Conservation (phyloP, 129 eudicot species). For the Artemisia argyi region DNA sequence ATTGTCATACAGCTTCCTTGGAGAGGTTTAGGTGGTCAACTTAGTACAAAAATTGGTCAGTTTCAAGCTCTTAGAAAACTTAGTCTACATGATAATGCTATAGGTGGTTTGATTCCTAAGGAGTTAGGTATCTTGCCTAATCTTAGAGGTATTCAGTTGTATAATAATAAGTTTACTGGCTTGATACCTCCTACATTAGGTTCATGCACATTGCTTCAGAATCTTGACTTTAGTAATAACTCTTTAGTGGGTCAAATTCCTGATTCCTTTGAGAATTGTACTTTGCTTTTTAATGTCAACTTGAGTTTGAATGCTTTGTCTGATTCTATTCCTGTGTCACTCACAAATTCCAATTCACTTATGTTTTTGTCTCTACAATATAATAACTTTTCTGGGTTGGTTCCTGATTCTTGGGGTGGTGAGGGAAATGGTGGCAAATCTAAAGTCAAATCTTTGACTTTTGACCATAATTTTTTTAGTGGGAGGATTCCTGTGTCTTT, state of each 20-base stretch:
- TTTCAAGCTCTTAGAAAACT: constrained; percentile 88
- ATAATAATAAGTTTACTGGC: constrained; percentile 71
- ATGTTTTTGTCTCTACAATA: constrained; percentile 56
- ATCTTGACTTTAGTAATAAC: constrained; percentile 78
- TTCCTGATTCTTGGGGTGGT: constrained; percentile 61
- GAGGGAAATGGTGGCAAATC: constrained; percentile 26
- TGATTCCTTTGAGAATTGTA: constrained; percentile 54
- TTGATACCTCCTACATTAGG: constrained; percentile 81
- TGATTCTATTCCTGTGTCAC: constrained; percentile 57
- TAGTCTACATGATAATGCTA: constrained; percentile 76
- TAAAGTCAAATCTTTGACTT: constrained; percentile 45
- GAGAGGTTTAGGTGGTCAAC: constrained; percentile 75
- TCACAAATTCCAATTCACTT: constrained; percentile 55
- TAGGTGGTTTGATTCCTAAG: constrained; percentile 70
- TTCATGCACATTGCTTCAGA: constrained; percentile 69
- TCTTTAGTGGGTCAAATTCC: constrained; percentile 71
- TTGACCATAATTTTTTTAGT: constrained; percentile 57
- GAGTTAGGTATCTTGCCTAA: constrained; percentile 74
- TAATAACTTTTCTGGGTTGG: constrained; percentile 66
- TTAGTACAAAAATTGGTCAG: constrained; percentile 68
- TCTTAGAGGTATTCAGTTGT: constrained; percentile 82
- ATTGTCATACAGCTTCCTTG: constrained; percentile 93
- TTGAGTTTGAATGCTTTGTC: constrained; percentile 69
- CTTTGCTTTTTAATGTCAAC: constrained; percentile 63
- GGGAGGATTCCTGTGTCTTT: constrained; percentile 54